These are phyloP conservation scores for Candida caryicola DNA, from an alignment of 805 yeast species.

Conservation along the genomic window DNA sequence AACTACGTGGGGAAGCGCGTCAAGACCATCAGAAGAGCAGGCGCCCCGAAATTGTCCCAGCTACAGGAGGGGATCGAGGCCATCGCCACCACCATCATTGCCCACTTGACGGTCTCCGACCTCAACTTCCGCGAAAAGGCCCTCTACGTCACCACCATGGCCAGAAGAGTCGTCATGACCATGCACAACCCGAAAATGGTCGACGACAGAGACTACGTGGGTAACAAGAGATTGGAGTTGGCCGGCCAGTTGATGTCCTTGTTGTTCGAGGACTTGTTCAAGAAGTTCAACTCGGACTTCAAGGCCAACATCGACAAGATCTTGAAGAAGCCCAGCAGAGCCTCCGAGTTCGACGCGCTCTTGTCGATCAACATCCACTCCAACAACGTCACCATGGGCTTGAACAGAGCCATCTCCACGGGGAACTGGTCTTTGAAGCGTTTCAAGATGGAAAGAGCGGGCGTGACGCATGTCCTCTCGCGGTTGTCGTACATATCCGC, in stretches of 20 bases:
- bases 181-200: conserved; percentile 92
- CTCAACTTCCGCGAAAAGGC: conserved; percentile 93
- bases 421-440: conserved; percentile 99
- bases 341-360: conserved; percentile 92
- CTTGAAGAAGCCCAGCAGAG: conserved; percentile 88
- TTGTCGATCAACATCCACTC: conserved; percentile 87
- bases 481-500: conserved; percentile 92
- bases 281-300: conserved; percentile 92
- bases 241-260: conserved; percentile 97
- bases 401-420: conserved; percentile 94
- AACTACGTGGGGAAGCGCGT: conserved; percentile 89
- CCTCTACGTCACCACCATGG: conserved; percentile 90
- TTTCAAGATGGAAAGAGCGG: conserved; percentile 99
- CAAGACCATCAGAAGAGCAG: conserved; percentile 85
- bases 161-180: conserved; percentile 93
- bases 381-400: conserved; percentile 88
- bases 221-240: conserved; percentile 92
- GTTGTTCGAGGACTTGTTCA: conserved; percentile 93
- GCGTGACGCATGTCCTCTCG: conserved; percentile 94
- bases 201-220: conserved; percentile 98
- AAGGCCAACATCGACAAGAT: conserved; percentile 93
- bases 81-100: conserved; percentile 91
- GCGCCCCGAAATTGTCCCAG: conserved; percentile 72
- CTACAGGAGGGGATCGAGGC: conserved; percentile 97
- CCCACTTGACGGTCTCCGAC: conserved; percentile 83